Base-by-base conservation (phyloP, 2,329 filamentous ascomycete species). In the Aspergillus fumigatus region DNA sequence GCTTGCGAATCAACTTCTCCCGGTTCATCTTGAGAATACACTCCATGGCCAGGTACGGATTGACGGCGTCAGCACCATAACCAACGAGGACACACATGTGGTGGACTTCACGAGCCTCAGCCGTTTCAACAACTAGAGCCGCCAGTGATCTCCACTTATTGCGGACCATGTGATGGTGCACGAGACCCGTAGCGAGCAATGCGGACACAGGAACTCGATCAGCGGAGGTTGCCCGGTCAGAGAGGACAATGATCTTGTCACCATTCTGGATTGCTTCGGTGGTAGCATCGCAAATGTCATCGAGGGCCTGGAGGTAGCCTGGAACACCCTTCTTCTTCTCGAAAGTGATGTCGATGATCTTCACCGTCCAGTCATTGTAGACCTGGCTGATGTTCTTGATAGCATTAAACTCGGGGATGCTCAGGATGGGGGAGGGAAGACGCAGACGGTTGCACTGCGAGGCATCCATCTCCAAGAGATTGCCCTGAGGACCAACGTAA, bases 61-160 rank as follows among this genome's bases (percentile, higher is more conserved):
- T 96, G 72, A 97, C 86, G 50, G 88, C 93, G 77, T 97, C 93
- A 54, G 89, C 92, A 79, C 93, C 93, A 68, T 97, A 97, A 54
- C 93, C 93, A 58, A 97, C 84, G 47, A 97, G 83, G n/a, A 97
- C 93, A 79, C 91, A 96, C 91, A 97, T 96, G 78, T 97, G 93
- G 75, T 97, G 93, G 7, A 97, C 93, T 76, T 97, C 93, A 77
- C 93, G 90, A 66, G 93, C 93, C 75, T 97, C 93, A 48, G 89
- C 93, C 61, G 92, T 96, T 80, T 97, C 93, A 35, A 96, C 85
- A 43, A 96, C 82, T 48, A 97, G 78, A 49, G 92, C 93, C 64
- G 86, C 90, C 76, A 92, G 85, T 11, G 93, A 92, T 73, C 93
- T 85, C 91, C 92, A 96, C 79, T 95, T 93, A 82, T 96, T 97